Evolutionary conservation across 495 filamentous ascomycete genomes (phyloP).

Genomic region (Bryoglossum gracile): DNA sequence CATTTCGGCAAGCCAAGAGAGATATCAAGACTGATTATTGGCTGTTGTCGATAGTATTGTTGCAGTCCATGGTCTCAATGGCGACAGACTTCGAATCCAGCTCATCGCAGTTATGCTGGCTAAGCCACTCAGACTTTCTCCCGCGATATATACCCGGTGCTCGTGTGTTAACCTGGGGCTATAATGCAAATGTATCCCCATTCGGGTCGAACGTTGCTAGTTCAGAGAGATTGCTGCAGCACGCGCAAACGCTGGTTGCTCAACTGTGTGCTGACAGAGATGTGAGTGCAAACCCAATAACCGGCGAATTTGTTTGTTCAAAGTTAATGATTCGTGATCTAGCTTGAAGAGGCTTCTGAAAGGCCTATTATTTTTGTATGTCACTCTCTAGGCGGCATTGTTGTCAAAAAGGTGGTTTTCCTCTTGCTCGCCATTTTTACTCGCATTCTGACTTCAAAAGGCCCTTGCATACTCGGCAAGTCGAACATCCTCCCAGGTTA

Average conservation of each 20-base stretch:
- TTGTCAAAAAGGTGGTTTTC: neutral
- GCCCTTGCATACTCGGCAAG: slow-evolving; percentile 26
- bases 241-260: neutral
- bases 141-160: neutral
- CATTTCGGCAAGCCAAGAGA: neutral
- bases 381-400: neutral
- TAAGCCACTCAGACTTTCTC: neutral
- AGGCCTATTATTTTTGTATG: neutral
- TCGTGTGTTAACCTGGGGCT: neutral
- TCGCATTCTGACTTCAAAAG: slow-evolving; percentile 1
- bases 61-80: neutral
- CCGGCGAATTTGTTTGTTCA: neutral
- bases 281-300: neutral
- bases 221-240: neutral
- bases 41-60: neutral
- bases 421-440: neutral
- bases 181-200: neutral
- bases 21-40: neutral
- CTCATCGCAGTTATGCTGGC: neutral
- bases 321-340: too few species aligned
- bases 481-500: slow-evolving; percentile 18
- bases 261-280: neutral
- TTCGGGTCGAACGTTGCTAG: neutral
- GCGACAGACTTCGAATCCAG: neutral
- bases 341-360: neutral